Conservation (phyloP, 2,329 filamentous ascomycete genomes). For the Incumbomyces lentus region DNA sequence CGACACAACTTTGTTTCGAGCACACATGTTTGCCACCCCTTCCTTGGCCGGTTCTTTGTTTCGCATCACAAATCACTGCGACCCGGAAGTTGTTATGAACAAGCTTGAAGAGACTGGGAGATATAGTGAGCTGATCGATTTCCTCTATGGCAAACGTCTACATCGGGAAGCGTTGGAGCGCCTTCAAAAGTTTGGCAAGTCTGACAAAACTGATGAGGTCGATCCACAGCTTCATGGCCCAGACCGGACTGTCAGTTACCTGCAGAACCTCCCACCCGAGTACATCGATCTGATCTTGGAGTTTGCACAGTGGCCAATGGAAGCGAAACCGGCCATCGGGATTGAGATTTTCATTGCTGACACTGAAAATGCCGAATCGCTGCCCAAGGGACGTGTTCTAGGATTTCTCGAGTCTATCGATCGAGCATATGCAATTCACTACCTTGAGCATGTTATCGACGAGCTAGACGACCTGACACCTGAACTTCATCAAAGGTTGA, state of each 20-base stretch:
- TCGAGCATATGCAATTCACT: conserved; percentile 60
- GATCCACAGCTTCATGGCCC: conserved; percentile 61
- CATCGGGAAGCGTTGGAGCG: conserved; percentile 79
- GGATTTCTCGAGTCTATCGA: conserved; percentile 64
- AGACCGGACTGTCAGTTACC: conserved; percentile 71
- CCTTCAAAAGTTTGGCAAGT: conserved; percentile 67
- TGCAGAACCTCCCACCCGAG: conserved; percentile 79
- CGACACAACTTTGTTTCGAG: conserved; percentile 87
- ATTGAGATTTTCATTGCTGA: conserved; percentile 93
- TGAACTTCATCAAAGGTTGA: conserved; percentile 76
- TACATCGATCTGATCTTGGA: conserved; percentile 85
- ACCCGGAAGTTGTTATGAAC: conserved; percentile 89
- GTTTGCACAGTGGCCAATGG: conserved; percentile 80
- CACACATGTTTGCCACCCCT: conserved; percentile 87
- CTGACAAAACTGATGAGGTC: conserved; percentile 30
- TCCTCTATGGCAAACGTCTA: conserved; percentile 88
- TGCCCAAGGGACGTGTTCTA: conserved; percentile 68
- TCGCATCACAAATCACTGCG: conserved; percentile 92
- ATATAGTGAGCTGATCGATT: conserved; percentile 93
- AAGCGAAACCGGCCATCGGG: conserved; percentile 58
- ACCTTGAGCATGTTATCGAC: conserved; percentile 81
- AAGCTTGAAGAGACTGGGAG: conserved; percentile 78
- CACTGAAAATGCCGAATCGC: conserved; percentile 83
- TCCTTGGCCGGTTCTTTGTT: conserved; percentile 80
- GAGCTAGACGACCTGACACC: conserved; percentile 77